Evolutionary conservation across 1,284 basidiomycete genomes (phyloP).

Genomic region (Rhizoctonia solani): DNA sequence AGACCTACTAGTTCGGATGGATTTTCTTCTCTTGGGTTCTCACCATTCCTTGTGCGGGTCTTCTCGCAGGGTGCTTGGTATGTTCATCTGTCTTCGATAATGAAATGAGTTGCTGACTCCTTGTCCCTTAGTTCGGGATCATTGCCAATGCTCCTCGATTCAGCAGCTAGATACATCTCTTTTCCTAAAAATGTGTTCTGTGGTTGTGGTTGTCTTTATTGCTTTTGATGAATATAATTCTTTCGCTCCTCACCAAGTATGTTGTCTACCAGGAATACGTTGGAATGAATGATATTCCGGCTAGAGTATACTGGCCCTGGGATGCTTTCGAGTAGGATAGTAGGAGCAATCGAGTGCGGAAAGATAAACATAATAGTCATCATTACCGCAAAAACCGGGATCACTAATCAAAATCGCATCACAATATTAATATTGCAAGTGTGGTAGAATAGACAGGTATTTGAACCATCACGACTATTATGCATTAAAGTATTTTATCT

Average conservation of each 20-base stretch:
- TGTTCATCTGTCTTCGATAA: background rate
- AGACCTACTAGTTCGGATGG: conserved; percentile 19
- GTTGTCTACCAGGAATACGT: too few relatives aligned
- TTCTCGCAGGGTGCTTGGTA: conserved; percentile 46
- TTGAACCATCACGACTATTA: too few relatives aligned
- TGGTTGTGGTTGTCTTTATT: background rate
- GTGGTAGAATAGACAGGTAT: too few relatives aligned
- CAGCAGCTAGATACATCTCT: background rate
- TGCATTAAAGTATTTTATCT: too few relatives aligned
- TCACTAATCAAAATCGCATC: too few relatives aligned
- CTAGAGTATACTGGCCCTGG: too few relatives aligned
- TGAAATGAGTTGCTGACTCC: background rate
- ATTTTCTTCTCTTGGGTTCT: conserved; percentile 43
- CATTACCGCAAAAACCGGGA: too few relatives aligned
- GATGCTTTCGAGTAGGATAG: too few relatives aligned
- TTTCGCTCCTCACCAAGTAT: background rate
- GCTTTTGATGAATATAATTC: background rate
- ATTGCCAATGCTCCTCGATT: conserved; percentile 50
- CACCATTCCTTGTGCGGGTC: conserved; percentile 49
- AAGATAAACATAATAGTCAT: too few relatives aligned
- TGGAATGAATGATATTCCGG: too few relatives aligned
- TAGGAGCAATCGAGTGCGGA: too few relatives aligned
- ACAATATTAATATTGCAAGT: too few relatives aligned
- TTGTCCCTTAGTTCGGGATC: conserved; percentile 43
- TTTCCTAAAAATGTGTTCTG: background rate